Base-by-base conservation (phyloP, 202 grass and related monocot genomes). In the Schoenoplectus triqueter region DNA sequence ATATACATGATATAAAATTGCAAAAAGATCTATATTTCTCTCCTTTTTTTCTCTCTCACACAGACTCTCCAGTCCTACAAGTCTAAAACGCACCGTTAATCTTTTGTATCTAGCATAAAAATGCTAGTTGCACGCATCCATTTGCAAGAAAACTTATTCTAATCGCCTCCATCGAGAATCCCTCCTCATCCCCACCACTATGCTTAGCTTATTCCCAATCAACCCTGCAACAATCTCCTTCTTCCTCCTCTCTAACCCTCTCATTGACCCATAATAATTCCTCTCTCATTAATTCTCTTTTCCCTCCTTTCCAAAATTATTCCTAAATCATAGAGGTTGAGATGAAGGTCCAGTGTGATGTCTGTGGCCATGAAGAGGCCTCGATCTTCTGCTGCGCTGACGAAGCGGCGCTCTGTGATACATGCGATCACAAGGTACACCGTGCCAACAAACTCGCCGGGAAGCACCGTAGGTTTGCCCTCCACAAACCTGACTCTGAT, bases 301-400 rank as follows among this genome's bases (percentile, higher is more conserved):
- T n/a, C 10, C 13, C 6, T 6, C 66, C 11, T 45, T 18, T 10
- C 1, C 14, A 18, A 41, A 46, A 18, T 10, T 66, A 63, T 17
- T 7, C 20, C 48, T 72, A 50, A 20, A 13, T 13, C 56, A n/a
- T 8, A 73, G 65, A 41, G 41, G 60, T 59, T 65, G 73, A 54
- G 68, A 97, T 97, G 94, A 91, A 90, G 64, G 85, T 94, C 59
- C 91, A 87, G 86, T 97, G 95, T 88, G 92, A 97, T 83, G 87
- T 92, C 3, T 94, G 92, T 84, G 90, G 84, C 84, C 51, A 51
- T 6, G 79, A 88, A 69, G 87, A 87, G 80, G 92, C 89, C 51
- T 82, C 86, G 39, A 86, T 97, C 80, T 86, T 94, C 85, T 97
- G 92, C 90, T 97, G 88, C 62, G 92, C 90, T 54, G 94, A 97